These are phyloP conservation scores for Solanum bukasovii DNA, from an alignment of 257 asterid genomes.

Conservation along the genomic window DNA sequence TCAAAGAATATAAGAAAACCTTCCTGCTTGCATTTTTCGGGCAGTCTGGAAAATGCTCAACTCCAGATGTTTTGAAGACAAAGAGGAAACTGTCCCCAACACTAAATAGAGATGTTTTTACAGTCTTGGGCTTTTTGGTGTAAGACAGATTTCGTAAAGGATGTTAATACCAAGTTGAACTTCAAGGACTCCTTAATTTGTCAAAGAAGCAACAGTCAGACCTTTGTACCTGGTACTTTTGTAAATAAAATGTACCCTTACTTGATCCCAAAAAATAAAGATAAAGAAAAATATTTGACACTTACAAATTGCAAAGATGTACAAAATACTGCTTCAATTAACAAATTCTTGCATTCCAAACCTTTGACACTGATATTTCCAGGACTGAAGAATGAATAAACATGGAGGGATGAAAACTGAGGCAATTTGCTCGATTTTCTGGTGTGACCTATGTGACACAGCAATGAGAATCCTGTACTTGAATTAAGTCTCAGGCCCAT, in stretches of 20 bases:
- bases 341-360: no score
- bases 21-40: not conserved
- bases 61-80: not conserved
- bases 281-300: not conserved
- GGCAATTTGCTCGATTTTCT: no score
- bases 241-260: not conserved
- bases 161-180: not conserved
- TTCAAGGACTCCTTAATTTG: not conserved
- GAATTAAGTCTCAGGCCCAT: no score
- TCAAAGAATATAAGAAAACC: not conserved
- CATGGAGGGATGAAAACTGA: no score
- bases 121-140: not conserved
- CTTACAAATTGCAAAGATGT: not conserved
- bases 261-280: not conserved
- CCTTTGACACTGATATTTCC: no score
- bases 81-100: not conserved
- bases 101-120: not conserved
- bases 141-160: not conserved
- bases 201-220: not conserved
- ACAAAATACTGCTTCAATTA: no score
- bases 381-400: no score
- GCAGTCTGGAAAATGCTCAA: not conserved
- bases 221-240: not conserved
- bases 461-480: no score
- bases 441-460: no score